Base-by-base conservation (phyloP, 441 rosid genomes). In the Cnidoscolus chayamansa region DNA sequence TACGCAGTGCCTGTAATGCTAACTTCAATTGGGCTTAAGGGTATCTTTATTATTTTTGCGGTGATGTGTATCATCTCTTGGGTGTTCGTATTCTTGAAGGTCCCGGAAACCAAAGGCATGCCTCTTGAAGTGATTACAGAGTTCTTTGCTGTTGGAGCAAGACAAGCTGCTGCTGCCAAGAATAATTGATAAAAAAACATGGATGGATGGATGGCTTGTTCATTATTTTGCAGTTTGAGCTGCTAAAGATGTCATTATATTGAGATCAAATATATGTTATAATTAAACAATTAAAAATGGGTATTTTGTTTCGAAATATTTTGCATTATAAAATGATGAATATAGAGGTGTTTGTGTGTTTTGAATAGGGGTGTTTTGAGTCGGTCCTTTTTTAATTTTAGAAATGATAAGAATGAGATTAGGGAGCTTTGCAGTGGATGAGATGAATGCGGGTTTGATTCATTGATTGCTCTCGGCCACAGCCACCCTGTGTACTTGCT, bases 41-140 rank as follows among this genome's bases (percentile, higher is more conserved):
- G 99, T 57, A 88, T 88, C 43, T 93, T 93, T 30, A 90, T 97
- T 60, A 70, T 90, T 76, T 95, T 89, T 10, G 91, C 94, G 0
- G 64, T 90, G 2, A 89, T 90, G 9, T 96, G 98, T 71, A 66
- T 80, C 72, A 72, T 96, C 7, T 84, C 94, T 0, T 85, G 88
- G 92, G 77, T 75, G 25, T 96, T 93, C 55, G 92, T 93, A 74
- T 96, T 73, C 87, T 72, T 89, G 68, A 88, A 96, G 81, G 98
- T 96, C 54, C 98, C 99, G 0, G 99, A 93, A 85, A 93, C 99
- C 65, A 96, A 93, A 81, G 99, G 98, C 63, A 93, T 96, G 99
- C 99, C 99, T 2, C 94, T 94, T 43, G 99, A 93, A 86, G 98
- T 95, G 69, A 91, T 96, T 54, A 83, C 93, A 0, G 98, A 95